Conservation (phyloP, 2,329 filamentous ascomycete genomes). For the Phaeophleospora eucalypticola region DNA sequence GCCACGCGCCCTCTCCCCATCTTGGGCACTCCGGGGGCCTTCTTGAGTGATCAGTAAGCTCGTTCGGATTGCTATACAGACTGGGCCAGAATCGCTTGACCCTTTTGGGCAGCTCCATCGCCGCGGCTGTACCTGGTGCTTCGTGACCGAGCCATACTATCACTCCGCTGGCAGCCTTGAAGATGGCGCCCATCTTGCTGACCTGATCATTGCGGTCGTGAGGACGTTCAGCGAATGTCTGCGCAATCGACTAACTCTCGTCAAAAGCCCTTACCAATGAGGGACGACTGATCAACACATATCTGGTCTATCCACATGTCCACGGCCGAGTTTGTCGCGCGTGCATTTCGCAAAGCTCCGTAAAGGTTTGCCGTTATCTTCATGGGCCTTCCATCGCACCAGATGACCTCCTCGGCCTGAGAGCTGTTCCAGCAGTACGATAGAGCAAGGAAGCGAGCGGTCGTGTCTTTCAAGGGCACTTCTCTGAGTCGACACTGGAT, state of each 20-base stretch:
- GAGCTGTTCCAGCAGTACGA: constrained; percentile 18
- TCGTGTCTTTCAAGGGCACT: constrained; percentile 13
- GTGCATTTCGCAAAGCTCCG: constrained; percentile 17
- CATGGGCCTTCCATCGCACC: constrained; percentile 14
- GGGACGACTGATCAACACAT: constrained; percentile 18
- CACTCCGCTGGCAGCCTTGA: constrained; percentile 14
- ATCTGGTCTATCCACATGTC: constrained; percentile 20
- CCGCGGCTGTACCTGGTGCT: constrained; percentile 8
- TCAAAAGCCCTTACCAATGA: constrained; percentile 7
- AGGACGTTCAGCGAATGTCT: not conserved
- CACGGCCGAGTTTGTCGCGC: constrained; percentile 10
- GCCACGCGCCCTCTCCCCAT: constrained; percentile 16
- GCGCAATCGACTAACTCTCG: not conserved
- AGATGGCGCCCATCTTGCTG: constrained; percentile 19
- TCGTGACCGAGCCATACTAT: constrained; percentile 21
- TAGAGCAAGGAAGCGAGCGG: constrained; percentile 14
- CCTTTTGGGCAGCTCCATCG: constrained; percentile 17
- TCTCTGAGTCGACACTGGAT: constrained; percentile 15
- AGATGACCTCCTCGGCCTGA: constrained; percentile 10
- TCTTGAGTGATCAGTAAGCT: constrained; percentile 11
- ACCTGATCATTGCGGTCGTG: constrained; percentile 15
- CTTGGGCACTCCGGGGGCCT: constrained; percentile 13
- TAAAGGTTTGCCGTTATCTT: constrained; percentile 16
- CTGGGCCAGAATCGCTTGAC: constrained; percentile 16
- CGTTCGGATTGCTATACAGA: constrained; percentile 12